Evolutionary conservation across 805 yeast genomes (phyloP).

Genomic region (Kregervanrija pseudodelftensis): DNA sequence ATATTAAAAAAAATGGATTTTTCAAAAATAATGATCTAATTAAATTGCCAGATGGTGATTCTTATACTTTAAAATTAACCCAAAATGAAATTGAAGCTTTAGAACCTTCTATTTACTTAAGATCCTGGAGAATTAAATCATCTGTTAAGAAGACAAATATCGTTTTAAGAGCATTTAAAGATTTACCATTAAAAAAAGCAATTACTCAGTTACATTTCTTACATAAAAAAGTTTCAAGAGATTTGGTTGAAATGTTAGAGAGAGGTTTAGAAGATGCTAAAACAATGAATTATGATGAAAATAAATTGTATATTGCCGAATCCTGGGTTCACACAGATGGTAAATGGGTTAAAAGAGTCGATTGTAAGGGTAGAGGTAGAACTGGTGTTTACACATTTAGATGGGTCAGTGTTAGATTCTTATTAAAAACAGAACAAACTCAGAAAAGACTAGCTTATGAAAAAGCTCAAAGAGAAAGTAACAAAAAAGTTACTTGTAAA

Average conservation of each 20-base stretch:
- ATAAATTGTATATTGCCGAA: slow-evolving; percentile 63
- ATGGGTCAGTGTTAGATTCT: slow-evolving; percentile 72
- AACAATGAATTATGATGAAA: slow-evolving; percentile 48
- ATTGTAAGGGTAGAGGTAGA: slow-evolving; percentile 87
- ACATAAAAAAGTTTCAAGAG: slow-evolving; percentile 70
- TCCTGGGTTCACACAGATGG: slow-evolving; percentile 95
- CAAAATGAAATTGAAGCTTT: slow-evolving; percentile 64
- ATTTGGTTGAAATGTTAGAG: slow-evolving; percentile 67
- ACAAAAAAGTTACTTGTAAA: slow-evolving; percentile 36
- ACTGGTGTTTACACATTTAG: slow-evolving; percentile 71
- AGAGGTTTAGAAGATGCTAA: slow-evolving; percentile 66
- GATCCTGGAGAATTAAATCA: slow-evolving; percentile 78
- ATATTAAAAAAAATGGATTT: slow-evolving; percentile 56
- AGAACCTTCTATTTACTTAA: slow-evolving; percentile 81
- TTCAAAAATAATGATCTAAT: slow-evolving; percentile 58
- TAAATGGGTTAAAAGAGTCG: slow-evolving; percentile 57
- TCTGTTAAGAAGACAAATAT: slow-evolving; percentile 82
- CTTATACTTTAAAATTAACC: slow-evolving; percentile 44
- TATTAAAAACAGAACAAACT: slow-evolving; percentile 65
- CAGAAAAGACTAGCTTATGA: slow-evolving; percentile 55
- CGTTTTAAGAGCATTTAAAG: slow-evolving; percentile 69
- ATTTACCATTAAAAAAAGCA: slow-evolving; percentile 66
- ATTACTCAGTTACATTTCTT: slow-evolving; percentile 89
- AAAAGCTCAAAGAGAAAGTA: slow-evolving; percentile 41
- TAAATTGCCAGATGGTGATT: slow-evolving; percentile 34